A percentile compares a stretch with the other conserved stretches of the same genome.
Conservation (phyloP, 2,329 filamentous ascomycete genomes). For the Bisporella sp. region DNA sequence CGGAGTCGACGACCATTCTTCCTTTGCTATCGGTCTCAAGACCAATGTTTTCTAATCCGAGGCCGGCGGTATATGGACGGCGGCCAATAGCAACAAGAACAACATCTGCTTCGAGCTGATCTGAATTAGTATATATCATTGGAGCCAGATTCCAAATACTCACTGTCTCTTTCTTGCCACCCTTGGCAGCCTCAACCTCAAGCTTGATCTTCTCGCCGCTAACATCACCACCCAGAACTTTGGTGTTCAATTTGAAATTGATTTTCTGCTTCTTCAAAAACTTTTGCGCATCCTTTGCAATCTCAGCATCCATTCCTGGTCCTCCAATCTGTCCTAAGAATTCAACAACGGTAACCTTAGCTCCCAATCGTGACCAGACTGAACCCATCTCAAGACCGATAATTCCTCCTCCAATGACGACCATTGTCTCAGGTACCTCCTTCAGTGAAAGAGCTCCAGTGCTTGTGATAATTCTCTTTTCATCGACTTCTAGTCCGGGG, state of each 20-base stretch:
- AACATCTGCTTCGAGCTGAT: constrained; percentile 85
- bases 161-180: constrained; percentile 88
- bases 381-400: constrained; percentile 98
- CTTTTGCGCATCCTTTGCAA: constrained; percentile 88
- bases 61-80: constrained; percentile 84
- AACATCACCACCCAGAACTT: constrained; percentile 81
- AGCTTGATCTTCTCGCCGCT: constrained; percentile 73
- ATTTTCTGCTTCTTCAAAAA: constrained; percentile 93
- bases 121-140: constrained; percentile 7
- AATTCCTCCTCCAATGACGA: constrained; percentile 96
- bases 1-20: constrained; percentile 92
- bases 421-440: constrained; percentile 91
- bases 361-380: constrained; percentile 89
- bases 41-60: constrained; percentile 90
- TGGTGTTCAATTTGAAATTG: constrained; percentile 97
- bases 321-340: constrained; percentile 95
- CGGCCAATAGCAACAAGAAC: constrained; percentile 96
- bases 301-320: constrained; percentile 92
- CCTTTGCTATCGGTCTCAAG: constrained; percentile 89
- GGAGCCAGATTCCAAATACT: constrained; percentile 28
- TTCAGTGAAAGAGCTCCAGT: constrained; percentile 87
- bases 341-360: constrained; percentile 95
- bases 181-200: constrained; percentile 86
- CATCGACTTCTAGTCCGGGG: constrained; percentile 90
- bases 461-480: constrained; percentile 95